Base-by-base conservation (phyloP, 179 eudicot genomes). In the Sideroxylon spinosum region DNA sequence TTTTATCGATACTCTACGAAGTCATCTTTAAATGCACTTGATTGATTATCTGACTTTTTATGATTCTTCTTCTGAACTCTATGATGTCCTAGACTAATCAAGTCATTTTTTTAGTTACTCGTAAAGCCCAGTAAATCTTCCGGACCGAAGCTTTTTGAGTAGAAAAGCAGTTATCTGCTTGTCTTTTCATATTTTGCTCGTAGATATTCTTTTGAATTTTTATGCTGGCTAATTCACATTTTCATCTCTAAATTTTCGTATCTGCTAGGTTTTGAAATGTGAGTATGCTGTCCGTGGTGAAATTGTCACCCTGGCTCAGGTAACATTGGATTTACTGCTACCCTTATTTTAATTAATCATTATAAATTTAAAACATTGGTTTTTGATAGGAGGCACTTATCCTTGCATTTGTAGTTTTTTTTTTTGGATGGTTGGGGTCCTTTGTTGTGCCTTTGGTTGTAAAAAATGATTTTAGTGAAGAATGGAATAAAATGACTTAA, bases 241-340 rank as follows among this genome's bases (percentile, higher is more conserved):
- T 19, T 52, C 20, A 32, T 7, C 67, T 19, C 7, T 7, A 10
- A 32, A 23, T 22, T 26, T 29, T 70, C 22, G 25, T 49, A 6
- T 67, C 53, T 84, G 9, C 14, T 86, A 92, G 97, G 95, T 94
- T 44, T 77, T 94, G 86, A 84, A 92, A 78, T 92, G 98, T 61
- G 93, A 92, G 78, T 94, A 94, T 87, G 97, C 94, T 83, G 98
- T 92, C 81, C 98, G 98, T 72, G 97, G 98, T n/a, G 97, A 87
- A 83, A 92, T 92, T 81, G 96, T 91, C 74, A 82, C 86, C 55
- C 86, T 89, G 73, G 98, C 98, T 5, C 95, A 90, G 97, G 95
- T 89, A 81, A 78, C 11, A 25, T n/a, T 50, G 20, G 19, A 22
- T 59, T 59, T 6, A 13, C 10, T 52, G 23, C 63, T 59, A n/a